Evolutionary conservation across 495 filamentous ascomycete genomes (phyloP).

Genomic region (Podospora fimiseda): DNA sequence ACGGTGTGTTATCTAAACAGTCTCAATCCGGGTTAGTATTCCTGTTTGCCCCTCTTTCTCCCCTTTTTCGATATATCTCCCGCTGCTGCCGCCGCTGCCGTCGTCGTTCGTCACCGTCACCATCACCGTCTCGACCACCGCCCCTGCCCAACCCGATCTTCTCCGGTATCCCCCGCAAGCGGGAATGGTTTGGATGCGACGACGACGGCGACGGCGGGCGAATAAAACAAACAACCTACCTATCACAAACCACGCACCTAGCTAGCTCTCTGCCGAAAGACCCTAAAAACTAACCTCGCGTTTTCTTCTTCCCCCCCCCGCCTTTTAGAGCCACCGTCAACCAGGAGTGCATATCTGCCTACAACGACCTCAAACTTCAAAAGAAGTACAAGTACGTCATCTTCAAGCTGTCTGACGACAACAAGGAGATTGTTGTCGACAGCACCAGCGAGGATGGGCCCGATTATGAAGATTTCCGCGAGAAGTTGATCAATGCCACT

Average conservation of each 20-base stretch:
- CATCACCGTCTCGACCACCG: conserved; percentile 4
- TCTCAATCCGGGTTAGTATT: conserved; percentile 63
- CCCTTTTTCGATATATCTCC: too few relatives aligned
- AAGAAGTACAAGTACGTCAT: conserved; percentile 91
- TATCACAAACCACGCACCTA: conserved; percentile 16
- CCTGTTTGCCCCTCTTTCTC: conserved; percentile 18
- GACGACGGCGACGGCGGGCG: neutral
- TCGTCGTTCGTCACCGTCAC: conserved; percentile 10
- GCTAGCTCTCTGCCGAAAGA: conserved; percentile 8
- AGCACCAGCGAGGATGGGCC: conserved; percentile 48
- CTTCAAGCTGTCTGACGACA: conserved; percentile 93
- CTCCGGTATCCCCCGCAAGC: too few relatives aligned
- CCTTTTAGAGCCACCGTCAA: conserved; percentile 77
- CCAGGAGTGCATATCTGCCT: conserved; percentile 72
- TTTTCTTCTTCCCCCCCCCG: too few relatives aligned
- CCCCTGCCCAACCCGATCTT: too few relatives aligned
- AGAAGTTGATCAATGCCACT: conserved; percentile 64
- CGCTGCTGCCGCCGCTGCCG: too few relatives aligned
- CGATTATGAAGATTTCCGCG: conserved; percentile 71
- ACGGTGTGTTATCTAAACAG: conserved; percentile 26
- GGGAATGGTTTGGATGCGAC: too few relatives aligned
- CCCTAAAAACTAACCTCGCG: too few relatives aligned
- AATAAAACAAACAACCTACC: neutral
- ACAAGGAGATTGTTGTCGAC: conserved; percentile 82
- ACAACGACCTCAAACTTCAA: conserved; percentile 86